Conservation (phyloP, 805 yeast species). For the Saturnispora galanensis region DNA sequence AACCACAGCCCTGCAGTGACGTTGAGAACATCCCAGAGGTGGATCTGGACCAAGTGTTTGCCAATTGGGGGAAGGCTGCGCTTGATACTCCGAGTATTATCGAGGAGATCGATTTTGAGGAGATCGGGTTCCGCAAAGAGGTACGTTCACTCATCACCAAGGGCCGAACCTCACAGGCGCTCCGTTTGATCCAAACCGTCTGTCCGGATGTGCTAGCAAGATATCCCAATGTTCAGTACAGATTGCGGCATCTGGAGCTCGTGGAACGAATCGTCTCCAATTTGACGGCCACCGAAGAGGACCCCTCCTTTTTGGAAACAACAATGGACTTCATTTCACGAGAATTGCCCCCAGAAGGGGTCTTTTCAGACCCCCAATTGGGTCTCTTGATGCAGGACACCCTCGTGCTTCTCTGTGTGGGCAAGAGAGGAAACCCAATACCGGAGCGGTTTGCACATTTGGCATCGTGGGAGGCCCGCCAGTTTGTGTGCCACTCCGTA, state of each 20-base stretch:
- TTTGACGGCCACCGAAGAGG: neutral
- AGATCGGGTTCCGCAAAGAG: neutral
- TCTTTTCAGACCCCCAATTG: neutral
- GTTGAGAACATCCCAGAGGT: constrained; percentile 31
- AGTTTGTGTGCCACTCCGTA: no score
- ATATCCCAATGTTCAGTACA: constrained; percentile 1
- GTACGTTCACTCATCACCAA: neutral
- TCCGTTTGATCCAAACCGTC: neutral
- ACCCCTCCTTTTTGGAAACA: neutral
- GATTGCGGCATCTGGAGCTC: constrained; percentile 2
- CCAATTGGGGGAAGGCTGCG: constrained; percentile 28
- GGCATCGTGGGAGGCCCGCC: neutral
- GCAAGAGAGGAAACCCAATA: constrained; percentile 4
- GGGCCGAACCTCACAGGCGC: neutral
- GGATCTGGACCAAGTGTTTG: constrained; percentile 31
- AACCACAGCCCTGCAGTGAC: neutral
- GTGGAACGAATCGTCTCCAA: constrained; percentile 2
- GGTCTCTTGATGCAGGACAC: constrained; percentile 4
- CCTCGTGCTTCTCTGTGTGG: constrained; percentile 5
- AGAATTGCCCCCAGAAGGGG: neutral
- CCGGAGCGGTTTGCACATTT: constrained; percentile 4
- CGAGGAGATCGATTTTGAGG: constrained; percentile 3
- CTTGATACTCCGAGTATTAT: constrained; percentile 6
- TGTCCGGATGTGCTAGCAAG: neutral
- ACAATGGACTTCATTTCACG: neutral